Conservation (phyloP, 257 asterid genomes). For the Gentiana straminea region DNA sequence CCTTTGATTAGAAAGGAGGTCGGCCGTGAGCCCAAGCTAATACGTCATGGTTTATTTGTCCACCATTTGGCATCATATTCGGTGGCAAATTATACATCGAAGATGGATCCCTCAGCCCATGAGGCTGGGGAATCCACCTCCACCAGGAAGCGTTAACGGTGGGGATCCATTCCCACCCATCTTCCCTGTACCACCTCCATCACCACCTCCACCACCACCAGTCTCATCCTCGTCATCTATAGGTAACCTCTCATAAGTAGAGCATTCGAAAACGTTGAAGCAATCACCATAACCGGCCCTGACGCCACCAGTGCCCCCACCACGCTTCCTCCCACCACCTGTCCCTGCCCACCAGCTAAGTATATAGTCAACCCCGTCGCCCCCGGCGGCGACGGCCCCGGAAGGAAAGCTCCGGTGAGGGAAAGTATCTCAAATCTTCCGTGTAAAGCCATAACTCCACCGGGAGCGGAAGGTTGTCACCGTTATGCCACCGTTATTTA, state of each 20-base stretch:
- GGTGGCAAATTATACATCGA: slow-evolving; percentile 27
- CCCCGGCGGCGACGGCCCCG: too few species aligned
- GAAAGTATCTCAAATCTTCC: too few species aligned
- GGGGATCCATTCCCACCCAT: slow-evolving; percentile 26
- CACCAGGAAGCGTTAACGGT: slow-evolving; percentile 10
- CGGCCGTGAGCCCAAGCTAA: slow-evolving; percentile 51
- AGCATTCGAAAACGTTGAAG: slow-evolving; percentile 39
- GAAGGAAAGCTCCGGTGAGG: slow-evolving; percentile 1
- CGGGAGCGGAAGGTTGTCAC: too few species aligned
- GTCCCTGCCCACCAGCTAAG: too few species aligned
- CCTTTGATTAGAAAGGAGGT: slow-evolving; percentile 26
- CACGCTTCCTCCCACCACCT: background rate
- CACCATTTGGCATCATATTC: slow-evolving; percentile 31
- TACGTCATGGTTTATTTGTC: slow-evolving; percentile 38
- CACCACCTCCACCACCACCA: background rate
- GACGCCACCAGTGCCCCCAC: slow-evolving; percentile 50
- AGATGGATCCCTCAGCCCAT: slow-evolving; percentile 32
- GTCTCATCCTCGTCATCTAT: slow-evolving; percentile 45
- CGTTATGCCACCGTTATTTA: too few species aligned
- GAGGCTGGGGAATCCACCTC: slow-evolving; percentile 22
- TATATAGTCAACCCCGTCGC: too few species aligned
- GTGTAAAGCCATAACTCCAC: too few species aligned
- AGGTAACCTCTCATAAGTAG: slow-evolving; percentile 56
- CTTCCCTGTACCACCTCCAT: slow-evolving; percentile 9
- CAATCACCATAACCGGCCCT: slow-evolving; percentile 28